A percentile compares a stretch with the other conserved stretches of the same genome.
phyloP scores from a whole-genome alignment of 306 rosid genomes.

The Citrullus colocynthis region DNA sequence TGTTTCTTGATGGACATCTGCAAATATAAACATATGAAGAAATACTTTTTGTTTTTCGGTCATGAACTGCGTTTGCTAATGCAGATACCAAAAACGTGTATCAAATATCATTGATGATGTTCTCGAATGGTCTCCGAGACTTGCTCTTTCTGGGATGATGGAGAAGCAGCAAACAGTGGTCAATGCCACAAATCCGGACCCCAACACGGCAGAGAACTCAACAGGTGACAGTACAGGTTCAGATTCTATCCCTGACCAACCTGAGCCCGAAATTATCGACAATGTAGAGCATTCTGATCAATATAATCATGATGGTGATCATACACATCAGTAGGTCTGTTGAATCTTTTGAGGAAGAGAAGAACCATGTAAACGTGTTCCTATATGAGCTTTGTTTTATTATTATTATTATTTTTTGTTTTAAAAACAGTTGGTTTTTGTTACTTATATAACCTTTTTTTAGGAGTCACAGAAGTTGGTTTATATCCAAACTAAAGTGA shows the following conservation, averaged over 20 bases:
- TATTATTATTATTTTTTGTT: constrained; percentile 5
- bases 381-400: neutral
- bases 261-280: constrained; percentile 27
- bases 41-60: neutral
- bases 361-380: constrained; percentile 23
- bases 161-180: constrained; percentile 59
- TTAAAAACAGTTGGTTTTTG: constrained; percentile 6
- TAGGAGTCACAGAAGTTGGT: constrained; percentile 31
- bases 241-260: constrained; percentile 29
- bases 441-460: neutral
- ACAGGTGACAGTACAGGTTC: constrained; percentile 14
- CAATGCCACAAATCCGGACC: constrained; percentile 45
- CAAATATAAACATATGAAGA: neutral
- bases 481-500: constrained; percentile 6
- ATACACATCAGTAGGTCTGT: constrained; percentile 3
- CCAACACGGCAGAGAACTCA: constrained; percentile 19
- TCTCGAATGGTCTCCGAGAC: constrained; percentile 88
- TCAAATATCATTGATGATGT: constrained; percentile 94
- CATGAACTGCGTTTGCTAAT: neutral
- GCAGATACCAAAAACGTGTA: constrained; percentile 87
- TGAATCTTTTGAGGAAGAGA: constrained; percentile 6
- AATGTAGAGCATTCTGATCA: constrained; percentile 31
- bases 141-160: constrained; percentile 97
- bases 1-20: neutral
- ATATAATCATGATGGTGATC: constrained; percentile 12